Evolutionary conservation across 2,329 filamentous ascomycete genomes (phyloP).

Genomic region (Epichloe baconii): DNA sequence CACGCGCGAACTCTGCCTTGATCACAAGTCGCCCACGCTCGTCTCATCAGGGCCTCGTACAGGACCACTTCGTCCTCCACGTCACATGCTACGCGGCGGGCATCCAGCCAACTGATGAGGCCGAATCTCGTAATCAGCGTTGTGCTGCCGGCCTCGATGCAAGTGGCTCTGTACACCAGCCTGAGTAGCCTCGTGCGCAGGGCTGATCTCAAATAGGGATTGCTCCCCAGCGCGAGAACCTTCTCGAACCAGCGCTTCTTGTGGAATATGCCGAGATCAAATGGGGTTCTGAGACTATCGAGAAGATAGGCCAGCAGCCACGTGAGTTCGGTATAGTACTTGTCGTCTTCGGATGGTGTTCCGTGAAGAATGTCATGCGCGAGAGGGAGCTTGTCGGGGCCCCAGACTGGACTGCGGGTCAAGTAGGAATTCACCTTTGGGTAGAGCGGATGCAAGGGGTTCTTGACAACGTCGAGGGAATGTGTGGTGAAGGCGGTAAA

Average conservation of each 20-base stretch:
- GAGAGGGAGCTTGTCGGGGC: constrained; percentile 60
- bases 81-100: constrained; percentile 35
- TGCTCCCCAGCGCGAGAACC: constrained; percentile 54
- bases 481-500: constrained; percentile 64
- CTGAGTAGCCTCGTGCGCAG: constrained; percentile 46
- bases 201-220: constrained; percentile 46
- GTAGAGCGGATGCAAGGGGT: constrained; percentile 73
- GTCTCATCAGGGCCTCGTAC: constrained; percentile 40
- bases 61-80: constrained; percentile 31
- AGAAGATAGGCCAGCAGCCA: constrained; percentile 65
- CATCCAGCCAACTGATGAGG: constrained; percentile 60
- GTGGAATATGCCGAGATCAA: constrained; percentile 49
- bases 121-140: constrained; percentile 71
- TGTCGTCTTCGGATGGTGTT: constrained; percentile 59
- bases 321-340: constrained; percentile 56
- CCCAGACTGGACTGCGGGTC: constrained; percentile 65
- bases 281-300: constrained; percentile 46
- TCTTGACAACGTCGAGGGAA: constrained; percentile 55
- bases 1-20: constrained; percentile 50
- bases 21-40: constrained; percentile 54
- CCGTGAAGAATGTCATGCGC: constrained; percentile 48
- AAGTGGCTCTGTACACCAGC: constrained; percentile 54
- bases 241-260: constrained; percentile 60
- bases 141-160: constrained; percentile 58
- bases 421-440: constrained; percentile 78